Base-by-base conservation (phyloP, 2,329 filamentous ascomycete genomes). In the Neofusicoccum cordaticola region DNA sequence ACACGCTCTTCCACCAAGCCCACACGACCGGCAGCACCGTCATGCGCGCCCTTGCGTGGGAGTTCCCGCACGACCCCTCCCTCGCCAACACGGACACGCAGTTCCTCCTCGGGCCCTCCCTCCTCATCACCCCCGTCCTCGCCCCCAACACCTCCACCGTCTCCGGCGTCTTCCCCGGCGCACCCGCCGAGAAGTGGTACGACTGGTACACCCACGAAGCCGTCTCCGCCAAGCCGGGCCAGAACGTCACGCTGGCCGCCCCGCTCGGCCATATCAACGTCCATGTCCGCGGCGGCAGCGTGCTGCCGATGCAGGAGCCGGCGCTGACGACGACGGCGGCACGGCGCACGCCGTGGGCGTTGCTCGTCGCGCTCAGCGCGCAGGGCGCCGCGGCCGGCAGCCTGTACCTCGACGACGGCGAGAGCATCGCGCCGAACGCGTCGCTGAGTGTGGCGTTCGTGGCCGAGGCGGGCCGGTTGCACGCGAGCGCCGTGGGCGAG, bases 331-430 rank as follows among this genome's bases (percentile, higher is more conserved):
- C 89, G 0, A 3, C 76, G 80, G 0, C 86, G 41, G 85, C 83
- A 19, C 82, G 90, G 41, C 79, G 82, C 56, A 90, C 86, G 53
- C 83, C 86, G 0, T 93, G 90, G 88, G 85, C 84, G 7, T 68
- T 93, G 45, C 79, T 92, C 9, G 84, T 86, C 0, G 88, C 89
- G 2, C 82, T 90, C 0, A 81, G 84, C 67, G 69, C 72, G 1
- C 71, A 82, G 15, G 86, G 87, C 0, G 74, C 76, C 1, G 90
- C 90, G 0, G 78, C 71, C 1, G 90, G 90, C 0, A 74, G 79
- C 17, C 75, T 93, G 35, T 93, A 93, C 71, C 72, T 93, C 7
- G 91, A 93, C 69, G 91, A 94, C 69, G 90, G 91, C 1, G 88
- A 89, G 76, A 90, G 86, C 63, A 65, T 92, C 7, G 70, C 75